Conservation (phyloP, 2,329 filamentous ascomycete species). For the Cryphonectria naterciae region DNA sequence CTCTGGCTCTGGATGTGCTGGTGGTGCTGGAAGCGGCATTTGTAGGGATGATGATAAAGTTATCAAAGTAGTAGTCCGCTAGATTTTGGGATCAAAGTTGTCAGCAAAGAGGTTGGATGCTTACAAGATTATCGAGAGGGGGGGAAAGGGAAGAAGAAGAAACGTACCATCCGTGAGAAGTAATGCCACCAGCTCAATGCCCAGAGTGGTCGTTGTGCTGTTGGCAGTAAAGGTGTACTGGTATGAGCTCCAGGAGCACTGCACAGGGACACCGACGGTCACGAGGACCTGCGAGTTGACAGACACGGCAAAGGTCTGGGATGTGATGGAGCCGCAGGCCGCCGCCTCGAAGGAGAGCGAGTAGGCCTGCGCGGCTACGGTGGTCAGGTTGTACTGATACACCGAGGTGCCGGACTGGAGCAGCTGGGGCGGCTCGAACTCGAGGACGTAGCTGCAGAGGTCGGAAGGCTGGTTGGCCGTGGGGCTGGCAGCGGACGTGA, state of each 20-base stretch:
- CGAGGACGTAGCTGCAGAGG: constrained; percentile 2
- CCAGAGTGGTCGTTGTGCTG: background rate
- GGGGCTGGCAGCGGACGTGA: background rate
- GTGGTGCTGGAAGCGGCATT: background rate
- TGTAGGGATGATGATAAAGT: background rate
- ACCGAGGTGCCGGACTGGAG: background rate
- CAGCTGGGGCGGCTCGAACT: background rate
- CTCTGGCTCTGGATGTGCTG: background rate
- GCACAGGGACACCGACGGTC: background rate
- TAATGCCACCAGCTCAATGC: background rate
- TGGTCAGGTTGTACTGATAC: background rate
- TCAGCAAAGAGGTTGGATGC: background rate
- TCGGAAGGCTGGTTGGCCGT: background rate
- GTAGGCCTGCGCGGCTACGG: background rate
- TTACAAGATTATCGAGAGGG: background rate
- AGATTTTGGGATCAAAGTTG: background rate
- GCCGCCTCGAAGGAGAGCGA: constrained; percentile 5
- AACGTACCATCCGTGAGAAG: background rate
- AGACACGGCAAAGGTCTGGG: constrained; percentile 1
- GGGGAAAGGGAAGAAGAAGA: background rate
- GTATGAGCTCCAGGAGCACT: background rate
- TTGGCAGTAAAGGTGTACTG: background rate
- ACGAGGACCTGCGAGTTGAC: constrained; percentile 1
- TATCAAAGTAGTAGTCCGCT: background rate
- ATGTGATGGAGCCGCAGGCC: background rate